Evolutionary conservation across 2,329 filamentous ascomycete species (phyloP), one percentile per base, ranked within the genome.

Genomic region (Aspergillus clavatus): DNA sequence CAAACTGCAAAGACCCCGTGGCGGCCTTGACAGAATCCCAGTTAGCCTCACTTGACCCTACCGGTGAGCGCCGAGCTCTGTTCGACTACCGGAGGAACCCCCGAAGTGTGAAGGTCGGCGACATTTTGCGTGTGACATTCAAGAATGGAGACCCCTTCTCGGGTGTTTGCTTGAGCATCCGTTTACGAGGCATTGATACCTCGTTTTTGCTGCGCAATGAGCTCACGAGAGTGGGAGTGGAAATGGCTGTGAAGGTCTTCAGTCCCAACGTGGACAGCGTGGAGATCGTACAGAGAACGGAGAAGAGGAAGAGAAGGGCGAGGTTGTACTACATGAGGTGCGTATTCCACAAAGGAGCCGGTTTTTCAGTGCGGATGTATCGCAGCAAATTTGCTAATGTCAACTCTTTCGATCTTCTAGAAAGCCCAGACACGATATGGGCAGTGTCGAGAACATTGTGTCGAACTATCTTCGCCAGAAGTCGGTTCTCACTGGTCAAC

Each of bases 241-340:
- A 98, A 79, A 93, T 95, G 88, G 95, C 89, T 84, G 89, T 87
- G 71, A 98, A 98, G 77, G 77, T 97, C 47, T 97, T 93, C 75
- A 87, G 82, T 63, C 91, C 91, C 49, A 86, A 87, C 63, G 85
- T 97, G 24, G 82, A 86, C 65, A 88, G 87, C 53, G 89, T 98
- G 61, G 91, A 98, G 72, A 85, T 98, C 58, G 87, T 97, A 68
- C 88, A 95, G 80, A 78, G 91, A 59, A 79, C 82, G 53, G 78
- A 81, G 62, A 93, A 89, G 84, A 81, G 89, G 67, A 88, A 89
- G 54, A 84, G 90, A 65, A 81, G 93, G 60, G 91, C 90, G 21
- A 79, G 89, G 56, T 75, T 98, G 68, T 95, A 87, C 60, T 97
- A 91, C 70, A 86, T 98, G 86, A 81, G 90, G 68, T 74, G 62